Conservation (phyloP, 768 basidiomycete genomes). For the Imleria badia region DNA sequence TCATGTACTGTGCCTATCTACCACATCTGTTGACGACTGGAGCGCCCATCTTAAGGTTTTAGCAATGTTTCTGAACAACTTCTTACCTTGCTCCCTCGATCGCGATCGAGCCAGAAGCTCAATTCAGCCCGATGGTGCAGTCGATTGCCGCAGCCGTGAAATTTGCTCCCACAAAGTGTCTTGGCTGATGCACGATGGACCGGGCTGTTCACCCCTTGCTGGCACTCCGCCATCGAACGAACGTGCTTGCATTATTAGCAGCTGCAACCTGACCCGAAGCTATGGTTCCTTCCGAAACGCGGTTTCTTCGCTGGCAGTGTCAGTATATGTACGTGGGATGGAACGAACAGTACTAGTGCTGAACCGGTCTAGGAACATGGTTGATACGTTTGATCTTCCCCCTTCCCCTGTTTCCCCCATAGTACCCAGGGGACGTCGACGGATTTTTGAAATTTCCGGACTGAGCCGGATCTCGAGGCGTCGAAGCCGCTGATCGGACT, state of each 20-base stretch:
- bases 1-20: not conserved
- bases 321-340: not conserved
- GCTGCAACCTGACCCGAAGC: not conserved
- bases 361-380: not conserved
- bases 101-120: conserved; percentile 18
- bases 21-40: not conserved
- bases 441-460: conserved; percentile 20
- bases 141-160: conserved; percentile 2
- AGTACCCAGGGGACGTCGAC: not conserved
- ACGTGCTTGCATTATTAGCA: not conserved
- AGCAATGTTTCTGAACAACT: not conserved
- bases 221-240: not conserved
- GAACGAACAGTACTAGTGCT: not conserved
- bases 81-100: conserved; percentile 12
- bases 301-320: not conserved
- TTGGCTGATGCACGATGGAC: not conserved
- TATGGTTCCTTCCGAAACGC: not conserved
- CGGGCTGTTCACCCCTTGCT: not conserved
- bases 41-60: not conserved
- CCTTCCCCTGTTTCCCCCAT: conserved; percentile 1
- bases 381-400: conserved; percentile 7
- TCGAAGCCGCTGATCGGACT: conserved; percentile 22
- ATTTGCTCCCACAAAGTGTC: not conserved
- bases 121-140: not conserved
- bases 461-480: conserved; percentile 16